These are phyloP conservation scores for Ogataea paraovalis DNA, from an alignment of 805 yeast species.

Conservation along the genomic window DNA sequence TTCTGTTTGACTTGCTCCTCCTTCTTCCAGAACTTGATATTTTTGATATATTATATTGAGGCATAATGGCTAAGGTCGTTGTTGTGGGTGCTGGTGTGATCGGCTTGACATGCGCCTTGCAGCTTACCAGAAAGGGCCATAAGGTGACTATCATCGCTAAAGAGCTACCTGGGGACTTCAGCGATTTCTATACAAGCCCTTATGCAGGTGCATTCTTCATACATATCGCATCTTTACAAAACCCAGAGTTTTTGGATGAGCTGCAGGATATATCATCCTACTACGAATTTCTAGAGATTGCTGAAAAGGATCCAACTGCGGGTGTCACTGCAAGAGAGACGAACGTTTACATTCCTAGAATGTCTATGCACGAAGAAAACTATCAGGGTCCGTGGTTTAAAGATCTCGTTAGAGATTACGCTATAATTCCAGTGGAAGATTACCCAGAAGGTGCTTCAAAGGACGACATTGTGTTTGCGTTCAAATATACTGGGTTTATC, in stretches of 20 bases:
- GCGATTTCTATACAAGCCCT: conserved; percentile 41
- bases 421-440: conserved; percentile 27
- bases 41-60: too few species aligned
- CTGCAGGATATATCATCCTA: conserved; percentile 36
- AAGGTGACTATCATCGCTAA: conserved; percentile 48
- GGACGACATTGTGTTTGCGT: conserved; percentile 40
- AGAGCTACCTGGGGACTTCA: conserved; percentile 35
- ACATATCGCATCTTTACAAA: conserved; percentile 35
- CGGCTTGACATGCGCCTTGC: conserved; percentile 51
- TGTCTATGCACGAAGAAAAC: conserved; percentile 21
- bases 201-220: conserved; percentile 49
- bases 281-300: conserved; percentile 33
- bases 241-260: conserved; percentile 27
- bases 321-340: conserved; percentile 35
- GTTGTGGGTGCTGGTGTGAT: conserved; percentile 48
- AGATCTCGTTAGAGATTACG: conserved; percentile 33
- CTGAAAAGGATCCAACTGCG: conserved; percentile 34
- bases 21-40: too few species aligned
- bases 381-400: conserved; percentile 39
- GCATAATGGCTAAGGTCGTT: conserved; percentile 20
- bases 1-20: too few species aligned
- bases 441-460: conserved; percentile 25
- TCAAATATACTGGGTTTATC: conserved; percentile 56
- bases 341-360: conserved; percentile 26
- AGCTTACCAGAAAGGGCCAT: conserved; percentile 38